These are phyloP conservation scores for Jamesozyma spencerorum DNA, from an alignment of 805 yeast species.

Conservation along the genomic window DNA sequence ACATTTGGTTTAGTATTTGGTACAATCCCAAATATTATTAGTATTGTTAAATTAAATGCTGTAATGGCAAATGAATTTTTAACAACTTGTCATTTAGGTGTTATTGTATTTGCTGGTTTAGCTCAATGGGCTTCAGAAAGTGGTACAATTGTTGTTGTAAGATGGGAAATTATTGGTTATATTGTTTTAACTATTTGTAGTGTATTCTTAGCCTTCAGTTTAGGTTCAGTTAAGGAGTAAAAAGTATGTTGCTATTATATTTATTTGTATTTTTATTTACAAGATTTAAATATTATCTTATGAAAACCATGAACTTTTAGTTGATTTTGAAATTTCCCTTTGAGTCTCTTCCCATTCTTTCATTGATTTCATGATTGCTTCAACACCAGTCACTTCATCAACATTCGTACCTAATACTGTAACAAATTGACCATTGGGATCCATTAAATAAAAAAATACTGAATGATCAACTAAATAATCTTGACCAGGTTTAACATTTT, in stretches of 20 bases:
- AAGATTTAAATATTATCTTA: not conserved
- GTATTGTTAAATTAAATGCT: conserved; percentile 20
- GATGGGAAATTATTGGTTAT: conserved; percentile 29
- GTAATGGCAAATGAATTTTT: conserved; percentile 21
- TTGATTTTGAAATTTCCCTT: not conserved
- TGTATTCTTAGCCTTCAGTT: conserved; percentile 12
- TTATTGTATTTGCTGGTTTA: conserved; percentile 23
- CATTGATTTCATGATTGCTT: conserved; percentile 67
- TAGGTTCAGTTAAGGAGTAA: conserved; percentile 1
- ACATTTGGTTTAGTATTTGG: conserved; percentile 18
- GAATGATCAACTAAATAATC: conserved; percentile 96
- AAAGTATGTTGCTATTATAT: not conserved
- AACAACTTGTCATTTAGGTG: conserved; percentile 23
- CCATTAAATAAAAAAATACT: conserved; percentile 94
- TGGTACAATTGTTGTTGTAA: conserved; percentile 22
- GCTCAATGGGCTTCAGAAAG: conserved; percentile 26
- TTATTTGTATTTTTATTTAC: not conserved
- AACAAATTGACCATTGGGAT: conserved; percentile 92
- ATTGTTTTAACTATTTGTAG: conserved; percentile 20
- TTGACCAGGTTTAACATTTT: conserved; percentile 87
- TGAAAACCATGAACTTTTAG: conserved; percentile 3
- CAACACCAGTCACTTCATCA: conserved; percentile 67
- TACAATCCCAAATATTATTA: conserved; percentile 18
- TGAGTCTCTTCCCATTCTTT: conserved; percentile 27
- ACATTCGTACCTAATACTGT: conserved; percentile 92